These are phyloP conservation scores for Mortierella hygrophila DNA, from an alignment of 192 early-diverging fungal genomes.

Conservation along the genomic window DNA sequence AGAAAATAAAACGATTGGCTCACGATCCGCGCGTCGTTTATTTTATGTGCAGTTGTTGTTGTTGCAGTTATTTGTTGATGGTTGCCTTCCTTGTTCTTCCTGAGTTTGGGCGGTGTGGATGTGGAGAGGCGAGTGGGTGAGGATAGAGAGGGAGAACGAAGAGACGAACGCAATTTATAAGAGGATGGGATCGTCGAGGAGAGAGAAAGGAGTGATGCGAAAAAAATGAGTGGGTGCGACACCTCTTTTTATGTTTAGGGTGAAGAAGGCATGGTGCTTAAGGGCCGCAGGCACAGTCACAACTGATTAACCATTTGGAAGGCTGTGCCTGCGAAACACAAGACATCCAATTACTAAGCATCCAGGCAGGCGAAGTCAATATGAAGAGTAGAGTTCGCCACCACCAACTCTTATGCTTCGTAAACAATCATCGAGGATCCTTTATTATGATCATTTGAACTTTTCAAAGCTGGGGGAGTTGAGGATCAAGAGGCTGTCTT, in stretches of 20 bases:
- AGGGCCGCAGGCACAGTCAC: constrained; percentile 19
- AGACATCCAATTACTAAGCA: neutral
- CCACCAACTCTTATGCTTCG: neutral
- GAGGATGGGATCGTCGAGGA: neutral
- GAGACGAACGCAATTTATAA: neutral
- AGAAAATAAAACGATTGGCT: neutral
- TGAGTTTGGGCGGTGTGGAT: neutral
- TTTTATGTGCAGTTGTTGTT: neutral
- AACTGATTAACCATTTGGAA: neutral
- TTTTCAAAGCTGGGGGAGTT: constrained; percentile 80
- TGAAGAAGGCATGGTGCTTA: neutral
- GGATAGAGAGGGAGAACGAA: neutral
- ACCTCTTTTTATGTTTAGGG: neutral
- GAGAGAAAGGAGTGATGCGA: neutral
- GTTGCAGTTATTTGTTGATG: neutral
- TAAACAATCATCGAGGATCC: neutral
- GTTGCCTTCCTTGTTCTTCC: neutral
- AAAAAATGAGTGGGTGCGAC: neutral
- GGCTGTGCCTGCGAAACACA: neutral
- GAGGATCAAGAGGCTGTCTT: constrained; percentile 80
- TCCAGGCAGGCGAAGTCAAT: constrained; percentile 1
- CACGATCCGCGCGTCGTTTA: constrained; percentile 10
- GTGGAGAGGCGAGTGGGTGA: neutral
- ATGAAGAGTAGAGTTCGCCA: neutral
- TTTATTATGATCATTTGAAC: constrained; percentile 33